Evolutionary conservation across 2,329 filamentous ascomycete species (phyloP).

Genomic region (Clarireedia sp.): DNA sequence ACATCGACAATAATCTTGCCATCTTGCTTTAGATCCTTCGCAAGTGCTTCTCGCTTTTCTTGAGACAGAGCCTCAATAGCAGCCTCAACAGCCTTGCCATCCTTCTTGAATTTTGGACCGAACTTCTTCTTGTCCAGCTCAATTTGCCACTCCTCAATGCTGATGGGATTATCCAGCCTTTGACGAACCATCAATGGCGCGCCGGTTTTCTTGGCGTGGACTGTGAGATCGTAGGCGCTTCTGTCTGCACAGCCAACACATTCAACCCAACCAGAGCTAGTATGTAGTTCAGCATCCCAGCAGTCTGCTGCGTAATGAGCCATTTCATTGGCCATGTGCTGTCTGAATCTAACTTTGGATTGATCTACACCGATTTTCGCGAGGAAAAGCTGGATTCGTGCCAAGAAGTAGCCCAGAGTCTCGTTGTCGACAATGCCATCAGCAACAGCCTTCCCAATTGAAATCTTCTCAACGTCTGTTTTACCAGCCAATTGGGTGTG

Average conservation of each 20-base stretch:
- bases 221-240: conserved; percentile 86
- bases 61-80: conserved; percentile 64
- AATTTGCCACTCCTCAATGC: conserved; percentile 79
- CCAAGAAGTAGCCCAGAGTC: conserved; percentile 95
- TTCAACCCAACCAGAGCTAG: conserved; percentile 94
- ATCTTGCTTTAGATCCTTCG: conserved; percentile 61
- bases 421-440: conserved; percentile 87
- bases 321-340: conserved; percentile 90
- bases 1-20: conserved; percentile 76
- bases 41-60: conserved; percentile 71
- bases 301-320: conserved; percentile 95
- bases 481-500: conserved; percentile 81
- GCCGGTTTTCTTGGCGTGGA: conserved; percentile 89
- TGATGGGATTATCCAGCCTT: conserved; percentile 66
- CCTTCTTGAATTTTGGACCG: conserved; percentile 90
- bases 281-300: conserved; percentile 93
- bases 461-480: conserved; percentile 63
- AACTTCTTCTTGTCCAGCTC: conserved; percentile 94
- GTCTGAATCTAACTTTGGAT: conserved; percentile 86
- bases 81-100: conserved; percentile 76
- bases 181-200: conserved; percentile 79
- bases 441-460: conserved; percentile 80
- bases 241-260: conserved; percentile 95
- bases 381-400: conserved; percentile 86
- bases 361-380: conserved; percentile 79